phyloP scores from a whole-genome alignment of 768 basidiomycete genomes.

The Pleurotus salmoneostramineus region DNA sequence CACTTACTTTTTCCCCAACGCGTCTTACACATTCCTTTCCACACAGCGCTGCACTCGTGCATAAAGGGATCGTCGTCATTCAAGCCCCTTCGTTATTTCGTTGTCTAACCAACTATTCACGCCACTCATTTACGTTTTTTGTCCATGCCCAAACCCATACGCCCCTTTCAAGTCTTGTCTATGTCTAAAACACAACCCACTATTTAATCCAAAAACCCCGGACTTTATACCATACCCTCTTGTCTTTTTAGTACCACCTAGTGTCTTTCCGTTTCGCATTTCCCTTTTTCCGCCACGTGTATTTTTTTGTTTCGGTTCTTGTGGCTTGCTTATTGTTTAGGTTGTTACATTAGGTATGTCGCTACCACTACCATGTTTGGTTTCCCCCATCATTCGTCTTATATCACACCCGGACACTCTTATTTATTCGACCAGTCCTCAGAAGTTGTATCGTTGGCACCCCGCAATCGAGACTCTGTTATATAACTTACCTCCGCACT shows the following conservation, averaged over 20 bases:
- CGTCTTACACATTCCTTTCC: too few species aligned
- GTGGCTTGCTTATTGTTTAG: not conserved
- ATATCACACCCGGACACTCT: not conserved
- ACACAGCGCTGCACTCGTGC: too few species aligned
- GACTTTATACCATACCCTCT: not conserved
- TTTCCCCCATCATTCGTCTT: not conserved
- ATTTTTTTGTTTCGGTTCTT: not conserved
- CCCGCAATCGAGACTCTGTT: not conserved
- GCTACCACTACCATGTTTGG: not conserved
- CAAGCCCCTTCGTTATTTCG: too few species aligned
- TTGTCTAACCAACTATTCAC: not conserved
- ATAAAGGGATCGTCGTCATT: too few species aligned
- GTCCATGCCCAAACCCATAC: not conserved
- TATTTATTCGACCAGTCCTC: not conserved
- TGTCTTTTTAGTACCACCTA: not conserved
- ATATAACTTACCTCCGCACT: too few species aligned
- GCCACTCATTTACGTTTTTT: constrained; percentile 3
- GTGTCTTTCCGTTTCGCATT: not conserved
- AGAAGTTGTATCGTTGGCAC: not conserved
- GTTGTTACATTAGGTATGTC: not conserved
- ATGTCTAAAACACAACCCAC: not conserved
- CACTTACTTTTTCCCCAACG: not conserved
- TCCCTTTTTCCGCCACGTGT: not conserved
- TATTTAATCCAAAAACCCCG: not conserved
- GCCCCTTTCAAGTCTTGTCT: not conserved